A percentile compares a stretch with the other conserved stretches of the same genome.
Evolutionary conservation across 768 basidiomycete species (phyloP).

Genomic region (Russula earlei): DNA sequence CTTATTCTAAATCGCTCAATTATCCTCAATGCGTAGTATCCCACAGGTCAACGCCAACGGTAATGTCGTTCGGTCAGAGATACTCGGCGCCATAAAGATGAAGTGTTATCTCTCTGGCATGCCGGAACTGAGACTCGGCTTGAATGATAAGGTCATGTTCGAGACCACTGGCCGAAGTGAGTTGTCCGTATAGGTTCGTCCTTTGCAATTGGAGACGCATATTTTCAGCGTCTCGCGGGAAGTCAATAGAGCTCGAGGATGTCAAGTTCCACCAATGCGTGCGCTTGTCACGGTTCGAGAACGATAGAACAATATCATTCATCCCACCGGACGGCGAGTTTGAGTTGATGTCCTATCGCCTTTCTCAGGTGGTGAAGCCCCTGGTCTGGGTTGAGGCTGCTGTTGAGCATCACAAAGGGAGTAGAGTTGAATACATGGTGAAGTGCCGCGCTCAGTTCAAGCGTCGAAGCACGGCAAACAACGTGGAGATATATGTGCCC

Average conservation of each 20-base stretch:
- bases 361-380: constrained; percentile 93
- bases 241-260: constrained; percentile 99
- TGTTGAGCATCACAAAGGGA: constrained; percentile 91
- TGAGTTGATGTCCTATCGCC: constrained; percentile 96
- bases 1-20: neutral
- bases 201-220: neutral
- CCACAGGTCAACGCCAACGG: constrained; percentile 89
- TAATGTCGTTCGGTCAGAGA: constrained; percentile 94
- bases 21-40: neutral
- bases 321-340: constrained; percentile 99
- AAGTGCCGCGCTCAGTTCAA: constrained; percentile 98
- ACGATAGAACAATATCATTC: constrained; percentile 97
- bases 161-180: constrained; percentile 91
- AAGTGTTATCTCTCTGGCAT: constrained; percentile 99
- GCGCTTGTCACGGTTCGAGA: constrained; percentile 92
- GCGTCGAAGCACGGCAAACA: constrained; percentile 91
- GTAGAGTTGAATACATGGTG: constrained; percentile 90
- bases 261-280: constrained; percentile 99
- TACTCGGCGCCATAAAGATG: constrained; percentile 98
- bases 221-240: constrained; percentile 67
- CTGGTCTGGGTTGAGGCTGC: constrained; percentile 96
- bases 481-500: constrained; percentile 98
- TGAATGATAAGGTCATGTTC: constrained; percentile 99
- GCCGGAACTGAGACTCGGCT: constrained; percentile 90
- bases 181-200: constrained; percentile 24